phyloP scores from a whole-genome alignment of 169 alveolate genomes.

The Cryptosporidium parvum region DNA sequence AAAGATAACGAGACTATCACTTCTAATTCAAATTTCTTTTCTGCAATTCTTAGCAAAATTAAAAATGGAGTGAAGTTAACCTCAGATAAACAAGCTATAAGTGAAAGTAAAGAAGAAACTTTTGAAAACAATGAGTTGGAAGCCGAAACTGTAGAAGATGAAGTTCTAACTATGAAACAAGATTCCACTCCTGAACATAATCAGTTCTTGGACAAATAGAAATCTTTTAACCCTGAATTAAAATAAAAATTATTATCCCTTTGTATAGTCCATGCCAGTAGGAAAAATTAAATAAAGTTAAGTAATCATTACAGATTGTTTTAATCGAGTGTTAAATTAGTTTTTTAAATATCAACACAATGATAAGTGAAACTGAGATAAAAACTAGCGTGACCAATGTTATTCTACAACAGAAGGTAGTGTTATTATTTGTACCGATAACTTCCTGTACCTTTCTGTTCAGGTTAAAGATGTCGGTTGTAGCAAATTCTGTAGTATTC shows the following conservation, averaged over 20 bases:
- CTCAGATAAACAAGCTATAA: not conserved
- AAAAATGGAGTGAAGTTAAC: conserved; percentile 34
- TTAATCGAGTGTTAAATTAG: conserved; percentile 3
- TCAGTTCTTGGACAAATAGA: not conserved
- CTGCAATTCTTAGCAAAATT: conserved; percentile 39
- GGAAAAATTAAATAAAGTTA: conserved; percentile 16
- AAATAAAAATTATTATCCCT: not conserved
- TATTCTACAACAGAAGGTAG: conserved; percentile 70
- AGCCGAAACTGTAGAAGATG: not conserved
- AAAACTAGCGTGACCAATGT: conserved; percentile 4
- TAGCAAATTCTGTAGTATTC: conserved; percentile 20
- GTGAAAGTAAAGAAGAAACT: conserved; percentile 28
- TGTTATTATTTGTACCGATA: conserved; percentile 47
- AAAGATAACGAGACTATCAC: not conserved
- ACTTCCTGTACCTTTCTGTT: conserved; percentile 43
- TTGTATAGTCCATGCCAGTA: conserved; percentile 7
- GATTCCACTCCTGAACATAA: not conserved
- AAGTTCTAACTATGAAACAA: not conserved
- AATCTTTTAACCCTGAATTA: not conserved
- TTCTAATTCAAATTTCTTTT: conserved; percentile 10
- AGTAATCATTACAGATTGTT: not conserved
- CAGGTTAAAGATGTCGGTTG: not conserved
- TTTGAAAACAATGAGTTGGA: conserved; percentile 1
- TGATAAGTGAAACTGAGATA: conserved; percentile 28
- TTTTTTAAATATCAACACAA: conserved; percentile 38